These are phyloP conservation scores for Clathrospora elynae DNA, from an alignment of 2,329 filamentous ascomycete genomes.

Conservation along the genomic window DNA sequence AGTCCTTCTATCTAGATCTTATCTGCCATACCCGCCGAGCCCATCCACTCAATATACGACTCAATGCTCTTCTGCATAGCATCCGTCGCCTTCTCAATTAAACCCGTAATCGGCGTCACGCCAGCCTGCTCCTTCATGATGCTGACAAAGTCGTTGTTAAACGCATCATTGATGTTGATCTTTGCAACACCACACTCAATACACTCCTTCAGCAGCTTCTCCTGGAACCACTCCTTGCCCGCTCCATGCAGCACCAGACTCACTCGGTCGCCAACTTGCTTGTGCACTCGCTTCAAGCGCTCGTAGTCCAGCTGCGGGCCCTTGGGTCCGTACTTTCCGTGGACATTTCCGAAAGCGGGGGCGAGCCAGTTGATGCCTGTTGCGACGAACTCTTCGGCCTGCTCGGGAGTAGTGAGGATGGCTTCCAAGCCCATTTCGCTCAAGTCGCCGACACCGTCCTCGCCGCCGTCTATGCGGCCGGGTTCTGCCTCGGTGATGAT, in stretches of 20 bases:
- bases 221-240: constrained; percentile 57
- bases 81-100: constrained; percentile 61
- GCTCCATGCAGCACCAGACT: constrained; percentile 63
- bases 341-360: constrained; percentile 77
- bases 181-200: constrained; percentile 61
- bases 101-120: constrained; percentile 57
- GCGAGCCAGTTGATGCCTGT: constrained; percentile 77
- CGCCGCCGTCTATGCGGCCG: constrained; percentile 72
- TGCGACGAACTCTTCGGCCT: constrained; percentile 71
- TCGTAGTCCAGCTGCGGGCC: constrained; percentile 57
- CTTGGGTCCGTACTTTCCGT: constrained; percentile 71
- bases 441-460: constrained; percentile 74
- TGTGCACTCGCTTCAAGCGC: constrained; percentile 51
- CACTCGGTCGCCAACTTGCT: constrained; percentile 56
- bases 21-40: constrained; percentile 44
- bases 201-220: constrained; percentile 60
- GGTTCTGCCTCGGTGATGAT: constrained; percentile 75
- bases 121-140: constrained; percentile 57
- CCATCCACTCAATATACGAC: constrained; percentile 60
- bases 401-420: constrained; percentile 69
- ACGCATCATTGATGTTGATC: constrained; percentile 64
- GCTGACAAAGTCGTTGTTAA: constrained; percentile 58
- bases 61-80: constrained; percentile 63
- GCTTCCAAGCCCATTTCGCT: constrained; percentile 61
- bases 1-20: constrained; percentile 21